Evolutionary conservation across 75 land plant genomes (phyloP), one percentile per base, ranked within the genome.

Genomic region (Pinus tabuliformis): DNA sequence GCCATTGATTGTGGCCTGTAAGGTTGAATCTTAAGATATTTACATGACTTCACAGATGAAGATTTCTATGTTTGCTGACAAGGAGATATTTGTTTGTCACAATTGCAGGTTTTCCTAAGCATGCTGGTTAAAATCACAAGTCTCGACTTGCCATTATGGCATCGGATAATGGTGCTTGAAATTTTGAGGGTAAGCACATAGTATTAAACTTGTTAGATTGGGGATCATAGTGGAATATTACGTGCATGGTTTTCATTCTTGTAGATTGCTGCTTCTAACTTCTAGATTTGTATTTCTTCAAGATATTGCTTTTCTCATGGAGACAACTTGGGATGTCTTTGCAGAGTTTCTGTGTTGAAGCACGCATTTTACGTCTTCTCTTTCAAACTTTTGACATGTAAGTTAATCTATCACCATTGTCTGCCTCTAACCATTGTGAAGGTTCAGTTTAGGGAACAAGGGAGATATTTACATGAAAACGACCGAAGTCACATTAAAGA

Each of bases 321-420:
- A 16, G 3, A n/a, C 6, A 59, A n/a, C 72, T 36, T 20, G 37
- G 52, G 77, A 66, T n/a, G 17, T 75, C n/a, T 76, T 6, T 63
- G 65, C 86, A 97, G 99, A 98, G 99, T 49, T 95, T 97, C 76
- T 97, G 98, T 86, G 90, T 97, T 75, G 99, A 97, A 78, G 99
- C 88, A 79, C 85, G 99, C 64, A 89, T 95, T 70, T 62, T 97
- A 84, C 90, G 92, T 21, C 79, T 91, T 78, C 92, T 97, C 54
- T 97, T 93, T 81, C 91, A 91, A 80, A 93, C 92, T 75, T 97
- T 95, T 86, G 99, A 97, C 81, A 91, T 95, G 99, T 97, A 87
- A 79, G 91, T 74, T 49, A 28, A 26, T 61, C 22, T 28, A 16
- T 28, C 15, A 73, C 20, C 57, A 72, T 56, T 56, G 56, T 15